These are phyloP conservation scores for Zizania palustris DNA, from an alignment of 202 grass and related monocot species.

Conservation along the genomic window DNA sequence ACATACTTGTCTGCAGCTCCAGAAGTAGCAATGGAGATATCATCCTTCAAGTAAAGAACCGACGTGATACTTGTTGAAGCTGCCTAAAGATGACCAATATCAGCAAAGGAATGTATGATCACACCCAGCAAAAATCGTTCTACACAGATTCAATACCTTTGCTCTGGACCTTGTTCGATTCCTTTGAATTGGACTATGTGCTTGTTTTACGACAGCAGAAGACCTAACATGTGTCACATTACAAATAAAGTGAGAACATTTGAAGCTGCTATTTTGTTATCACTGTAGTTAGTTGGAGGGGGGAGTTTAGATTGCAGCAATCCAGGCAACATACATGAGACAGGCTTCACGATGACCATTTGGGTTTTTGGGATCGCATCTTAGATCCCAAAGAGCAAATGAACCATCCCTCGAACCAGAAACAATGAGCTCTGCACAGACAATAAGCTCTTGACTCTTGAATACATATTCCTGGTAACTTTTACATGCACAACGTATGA, in stretches of 20 bases:
- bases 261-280: constrained; percentile 14
- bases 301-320: constrained; percentile 14
- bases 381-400: constrained; percentile 95
- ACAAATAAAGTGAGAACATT: constrained; percentile 31
- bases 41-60: constrained; percentile 93
- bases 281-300: neutral
- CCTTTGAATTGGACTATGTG: constrained; percentile 51
- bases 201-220: constrained; percentile 77
- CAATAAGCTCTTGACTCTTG: constrained; percentile 30
- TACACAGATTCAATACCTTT: constrained; percentile 60
- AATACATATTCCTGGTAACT: neutral
- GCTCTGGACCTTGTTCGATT: constrained; percentile 56
- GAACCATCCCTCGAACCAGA: constrained; percentile 94
- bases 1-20: constrained; percentile 84
- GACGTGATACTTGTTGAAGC: constrained; percentile 85
- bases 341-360: constrained; percentile 53
- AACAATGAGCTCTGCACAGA: constrained; percentile 76
- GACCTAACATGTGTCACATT: constrained; percentile 49
- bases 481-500: neutral
- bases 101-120: constrained; percentile 24
- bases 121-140: neutral
- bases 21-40: constrained; percentile 78
- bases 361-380: constrained; percentile 61
- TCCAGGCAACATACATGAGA: constrained; percentile 53
- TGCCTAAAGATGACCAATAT: constrained; percentile 48